Conservation (phyloP, 805 yeast species). For the Scheffersomyces stipitis region DNA sequence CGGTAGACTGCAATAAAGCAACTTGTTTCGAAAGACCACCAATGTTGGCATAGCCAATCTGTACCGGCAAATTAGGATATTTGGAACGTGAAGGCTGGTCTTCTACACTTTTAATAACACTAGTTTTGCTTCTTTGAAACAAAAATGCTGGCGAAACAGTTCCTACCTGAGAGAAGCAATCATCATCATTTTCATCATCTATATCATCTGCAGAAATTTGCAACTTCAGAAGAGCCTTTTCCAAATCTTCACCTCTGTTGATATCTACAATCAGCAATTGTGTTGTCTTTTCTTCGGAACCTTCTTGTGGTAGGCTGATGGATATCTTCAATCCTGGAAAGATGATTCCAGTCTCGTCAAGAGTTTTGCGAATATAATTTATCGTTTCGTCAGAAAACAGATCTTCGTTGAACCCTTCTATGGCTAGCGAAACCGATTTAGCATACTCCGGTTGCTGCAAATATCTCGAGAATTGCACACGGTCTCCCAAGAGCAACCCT, state of each 20-base stretch:
- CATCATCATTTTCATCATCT: constrained; percentile 6
- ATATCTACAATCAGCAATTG: constrained; percentile 15
- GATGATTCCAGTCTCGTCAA: constrained; percentile 58
- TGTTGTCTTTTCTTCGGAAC: constrained; percentile 11
- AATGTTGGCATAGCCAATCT: constrained; percentile 50
- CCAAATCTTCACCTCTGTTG: constrained; percentile 35
- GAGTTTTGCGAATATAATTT: constrained; percentile 37
- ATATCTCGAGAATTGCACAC: constrained; percentile 46
- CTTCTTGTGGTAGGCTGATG: constrained; percentile 22
- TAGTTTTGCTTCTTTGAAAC: constrained; percentile 28
- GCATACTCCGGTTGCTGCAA: constrained; percentile 47
- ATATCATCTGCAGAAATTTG: constrained; percentile 24
- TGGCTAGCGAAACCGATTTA: constrained; percentile 15
- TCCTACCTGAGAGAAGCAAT: constrained; percentile 10
- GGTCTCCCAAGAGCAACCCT: constrained; percentile 49
- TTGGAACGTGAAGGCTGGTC: constrained; percentile 22
- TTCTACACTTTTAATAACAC: background rate
- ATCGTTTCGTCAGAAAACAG: constrained; percentile 10
- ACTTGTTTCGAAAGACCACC: constrained; percentile 81
- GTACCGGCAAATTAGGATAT: constrained; percentile 46
- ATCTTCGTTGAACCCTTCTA: background rate
- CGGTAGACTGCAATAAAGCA: constrained; percentile 56
- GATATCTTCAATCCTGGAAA: constrained; percentile 52
- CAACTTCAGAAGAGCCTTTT: constrained; percentile 32
- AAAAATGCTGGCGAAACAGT: constrained; percentile 50